These are phyloP conservation scores for Apiotrichum gracile DNA, from an alignment of 1,284 basidiomycete genomes.

Conservation along the genomic window DNA sequence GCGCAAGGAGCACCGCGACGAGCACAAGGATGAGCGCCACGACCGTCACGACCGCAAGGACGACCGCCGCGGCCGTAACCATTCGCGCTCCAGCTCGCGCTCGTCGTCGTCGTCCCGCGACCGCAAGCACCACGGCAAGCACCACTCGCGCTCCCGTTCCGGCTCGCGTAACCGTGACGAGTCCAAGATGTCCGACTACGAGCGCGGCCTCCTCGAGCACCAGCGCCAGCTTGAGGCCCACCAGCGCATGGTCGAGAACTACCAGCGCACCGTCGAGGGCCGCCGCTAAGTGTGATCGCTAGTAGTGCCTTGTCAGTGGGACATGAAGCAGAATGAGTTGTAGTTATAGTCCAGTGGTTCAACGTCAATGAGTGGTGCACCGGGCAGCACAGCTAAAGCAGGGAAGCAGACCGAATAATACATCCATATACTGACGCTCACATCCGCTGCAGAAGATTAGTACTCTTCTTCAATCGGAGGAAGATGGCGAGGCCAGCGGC, in stretches of 20 bases:
- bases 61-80: neutral
- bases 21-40: neutral
- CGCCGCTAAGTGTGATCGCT: neutral
- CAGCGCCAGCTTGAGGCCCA: conserved; percentile 7
- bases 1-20: neutral
- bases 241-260: conserved; percentile 5
- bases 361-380: too few relatives aligned
- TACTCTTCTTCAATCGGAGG: conserved; percentile 6
- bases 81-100: neutral
- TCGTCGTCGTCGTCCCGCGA: too few relatives aligned
- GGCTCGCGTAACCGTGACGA: neutral
- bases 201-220: conserved; percentile 5
- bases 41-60: neutral
- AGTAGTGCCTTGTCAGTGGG: too few relatives aligned
- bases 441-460: conserved; percentile 1
- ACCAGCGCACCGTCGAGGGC: conserved; percentile 4
- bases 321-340: too few relatives aligned
- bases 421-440: too few relatives aligned
- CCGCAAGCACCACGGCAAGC: neutral
- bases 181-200: neutral
- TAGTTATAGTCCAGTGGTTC: too few relatives aligned
- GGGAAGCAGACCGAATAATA: too few relatives aligned
- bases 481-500: neutral
- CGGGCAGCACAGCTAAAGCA: too few relatives aligned
- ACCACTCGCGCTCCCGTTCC: neutral